These are phyloP conservation scores for Flagelloscypha sp. DNA, from an alignment of 768 basidiomycete genomes.

Conservation along the genomic window DNA sequence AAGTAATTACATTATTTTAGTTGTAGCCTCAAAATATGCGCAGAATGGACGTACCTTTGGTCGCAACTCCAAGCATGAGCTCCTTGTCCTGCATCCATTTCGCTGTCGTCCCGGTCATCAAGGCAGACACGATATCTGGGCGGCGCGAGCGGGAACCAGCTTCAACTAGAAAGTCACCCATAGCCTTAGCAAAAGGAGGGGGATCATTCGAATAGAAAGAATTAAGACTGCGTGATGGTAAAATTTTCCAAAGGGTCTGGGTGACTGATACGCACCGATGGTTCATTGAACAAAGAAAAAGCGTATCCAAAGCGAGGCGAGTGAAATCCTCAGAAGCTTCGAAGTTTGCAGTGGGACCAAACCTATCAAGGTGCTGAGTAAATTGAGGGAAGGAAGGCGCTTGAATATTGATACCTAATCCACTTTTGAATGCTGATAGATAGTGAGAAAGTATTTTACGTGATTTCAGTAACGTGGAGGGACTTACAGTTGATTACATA, in stretches of 20 bases:
- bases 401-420: too few relatives aligned
- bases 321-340: constrained; percentile 41
- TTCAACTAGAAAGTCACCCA: constrained; percentile 34
- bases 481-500: constrained; percentile 31
- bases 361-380: constrained; percentile 17
- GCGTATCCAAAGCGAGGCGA: constrained; percentile 37
- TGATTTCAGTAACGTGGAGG: background rate
- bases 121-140: constrained; percentile 23
- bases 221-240: constrained; percentile 27
- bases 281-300: constrained; percentile 37
- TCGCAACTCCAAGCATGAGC: constrained; percentile 32
- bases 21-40: too few relatives aligned
- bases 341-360: constrained; percentile 32
- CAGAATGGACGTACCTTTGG: constrained; percentile 31
- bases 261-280: constrained; percentile 19
- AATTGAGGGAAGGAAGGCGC: too few relatives aligned
- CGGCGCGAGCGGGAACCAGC: constrained; percentile 26
- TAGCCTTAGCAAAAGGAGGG: constrained; percentile 31
- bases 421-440: too few relatives aligned
- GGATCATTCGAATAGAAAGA: constrained; percentile 34
- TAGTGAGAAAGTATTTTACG: too few relatives aligned
- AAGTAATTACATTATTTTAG: too few relatives aligned
- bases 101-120: constrained; percentile 26
- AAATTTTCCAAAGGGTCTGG: constrained; percentile 2
- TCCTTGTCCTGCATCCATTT: constrained; percentile 35